Percentiles rank a stretch among this genome's conserved stretches.
Conservation (phyloP, 768 basidiomycete species). For the Collybiopsis confluens region DNA sequence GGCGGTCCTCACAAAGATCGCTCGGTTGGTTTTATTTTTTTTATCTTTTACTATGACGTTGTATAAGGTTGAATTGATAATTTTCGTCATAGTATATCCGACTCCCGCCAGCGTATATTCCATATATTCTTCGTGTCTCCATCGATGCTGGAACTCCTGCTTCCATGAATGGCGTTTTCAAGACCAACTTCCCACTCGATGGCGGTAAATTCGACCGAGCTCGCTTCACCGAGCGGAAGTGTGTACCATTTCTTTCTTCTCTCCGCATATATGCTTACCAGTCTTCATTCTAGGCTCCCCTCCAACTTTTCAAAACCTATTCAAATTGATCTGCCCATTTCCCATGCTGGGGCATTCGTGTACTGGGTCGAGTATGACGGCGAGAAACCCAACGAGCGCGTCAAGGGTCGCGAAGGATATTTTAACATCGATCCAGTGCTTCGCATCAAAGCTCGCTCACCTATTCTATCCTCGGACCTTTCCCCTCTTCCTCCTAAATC, state of each 20-base stretch:
- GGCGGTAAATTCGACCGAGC: conserved; percentile 82
- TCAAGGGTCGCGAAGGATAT: conserved; percentile 85
- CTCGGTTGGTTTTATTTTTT: conserved; percentile 66
- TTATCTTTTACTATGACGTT: too few relatives aligned
- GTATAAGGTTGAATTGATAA: background rate
- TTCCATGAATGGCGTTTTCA: conserved; percentile 85
- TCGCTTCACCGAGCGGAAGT: conserved; percentile 73
- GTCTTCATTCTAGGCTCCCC: conserved; percentile 55
- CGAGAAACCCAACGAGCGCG: conserved; percentile 49
- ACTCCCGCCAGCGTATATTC: conserved; percentile 83
- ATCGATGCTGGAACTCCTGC: conserved; percentile 92
- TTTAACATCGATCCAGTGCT: conserved; percentile 96
- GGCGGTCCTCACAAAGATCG: conserved; percentile 86
- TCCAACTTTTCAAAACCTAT: conserved; percentile 87
- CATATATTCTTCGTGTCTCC: conserved; percentile 88
- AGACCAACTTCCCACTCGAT: conserved; percentile 95
- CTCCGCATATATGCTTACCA: conserved; percentile 16
- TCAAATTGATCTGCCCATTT: conserved; percentile 92
- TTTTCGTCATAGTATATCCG: conserved; percentile 74
- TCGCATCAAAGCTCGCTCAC: conserved; percentile 63
- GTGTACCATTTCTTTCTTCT: conserved; percentile 24
- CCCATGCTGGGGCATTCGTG: conserved; percentile 92
- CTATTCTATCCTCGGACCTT: conserved; percentile 60
- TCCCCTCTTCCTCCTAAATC: conserved; percentile 47
- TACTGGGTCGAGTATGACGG: conserved; percentile 93